Evolutionary conservation across 306 rosid genomes (phyloP), one percentile per base, ranked within the genome.

Genomic region (Elaeagnus macrophylla): DNA sequence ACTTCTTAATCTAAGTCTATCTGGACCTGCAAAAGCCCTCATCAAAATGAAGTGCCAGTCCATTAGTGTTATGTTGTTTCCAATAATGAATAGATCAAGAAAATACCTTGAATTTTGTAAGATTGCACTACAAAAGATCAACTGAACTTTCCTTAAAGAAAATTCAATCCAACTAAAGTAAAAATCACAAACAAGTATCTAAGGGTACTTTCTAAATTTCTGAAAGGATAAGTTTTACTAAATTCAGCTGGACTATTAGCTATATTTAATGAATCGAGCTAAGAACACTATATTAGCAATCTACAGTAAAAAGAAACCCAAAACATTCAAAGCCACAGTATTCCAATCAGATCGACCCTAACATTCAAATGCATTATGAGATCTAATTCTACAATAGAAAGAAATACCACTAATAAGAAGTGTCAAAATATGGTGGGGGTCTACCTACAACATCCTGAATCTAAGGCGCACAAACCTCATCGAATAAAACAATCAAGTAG

Each of bases 1-100:
- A 69, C 69, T 78, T 61, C 83, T 76, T 62, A 83, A 76, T 37
- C 77, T 72, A 42, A 82, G 76, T 56, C 65, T 82, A 52, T 84
- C 97, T 9, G 62, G 68, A 54, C 94, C 96, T 82, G 70, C 76
- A 72, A 59, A 75, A 37, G 19, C 61, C 51, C 68, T 19, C 60
- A 54, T 44, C 46, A 57, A 39, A 66, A 59, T 54, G 57, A 57
- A 65, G 37, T 38, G 54, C 42, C 54, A 71, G 69, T 65, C 67
- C 58, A 18, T 42, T 43, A 71, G 52, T 68, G 56, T 54, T 55
- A 47, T 1, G 5, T 42, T 39, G 39, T 39, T 73, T 35, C 53
- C 41, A 14, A 40, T n/a, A 13, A 52, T 7, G 51, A 53, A 17
- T 38, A 56, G 19, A 25, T 49, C 18, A 19, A 63, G 54, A 25